Evolutionary conservation across 2,329 filamentous ascomycete genomes (phyloP), one percentile per base, ranked within the genome.

Genomic region (Cryphonectria naterciae): DNA sequence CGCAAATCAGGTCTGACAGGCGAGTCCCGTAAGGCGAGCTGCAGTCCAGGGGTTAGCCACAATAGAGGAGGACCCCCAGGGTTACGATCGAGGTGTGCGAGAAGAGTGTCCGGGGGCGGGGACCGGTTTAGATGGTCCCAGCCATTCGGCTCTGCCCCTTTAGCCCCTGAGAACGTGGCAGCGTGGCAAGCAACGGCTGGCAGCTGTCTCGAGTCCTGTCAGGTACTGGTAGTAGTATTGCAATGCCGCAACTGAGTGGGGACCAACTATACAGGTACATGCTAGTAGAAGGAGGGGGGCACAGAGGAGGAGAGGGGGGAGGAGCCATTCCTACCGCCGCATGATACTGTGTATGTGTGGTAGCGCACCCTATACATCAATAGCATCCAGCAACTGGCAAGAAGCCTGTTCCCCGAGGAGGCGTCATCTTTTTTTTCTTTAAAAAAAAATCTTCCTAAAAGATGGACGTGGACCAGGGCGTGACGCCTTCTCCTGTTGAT

Each of bases 61-160:
- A 22, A n/a, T 49, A n/a, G 43, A 49, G 43, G 46, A 49, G 43
- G 43, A 17, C 46, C 46, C 7, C 46, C 43, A 52, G n/a, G 63
- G 43, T 28, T 66, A 35, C 19, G 28, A 41, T 63, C 37, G 35
- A 52, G 35, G 22, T 54, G 65, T 67, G 65, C 65, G 37, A 56
- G 25, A 58, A 37, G 64, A 49, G 60, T 25, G 60, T 62, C 68
- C 41, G 71, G 69, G 66, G 71, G 71, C 71, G 71, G 71, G 71
- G 71, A 73, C 61, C 61, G 22, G 61, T 63, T 63, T 64, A 69
- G 65, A 54, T 62, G 66, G 32, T 71, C 71, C 71, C 71, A 69
- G 62, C 69, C 69, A 73, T 68, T 71, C 71, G 69, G 69, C 71
- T 73, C 70, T 70, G 70, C 67, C 68, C 70, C 70, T 68, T 32